A percentile compares a stretch with the other conserved stretches of the same genome.
Conservation (phyloP, 2,329 filamentous ascomycete species). For the Parascedosporium putredinis region DNA sequence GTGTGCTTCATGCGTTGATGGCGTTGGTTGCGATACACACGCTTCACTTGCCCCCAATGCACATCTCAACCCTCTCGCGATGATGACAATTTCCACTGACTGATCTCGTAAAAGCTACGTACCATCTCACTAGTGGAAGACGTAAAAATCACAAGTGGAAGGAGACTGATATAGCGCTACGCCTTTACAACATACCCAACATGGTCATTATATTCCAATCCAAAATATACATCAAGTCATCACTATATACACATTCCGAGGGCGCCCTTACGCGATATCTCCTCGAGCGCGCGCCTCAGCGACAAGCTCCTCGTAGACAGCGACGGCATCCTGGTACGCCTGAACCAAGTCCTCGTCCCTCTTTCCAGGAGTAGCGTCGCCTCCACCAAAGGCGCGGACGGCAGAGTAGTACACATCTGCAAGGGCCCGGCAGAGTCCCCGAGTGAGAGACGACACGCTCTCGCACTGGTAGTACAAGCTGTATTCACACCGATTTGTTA, state of each 20-base stretch:
- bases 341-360: constrained; percentile 17
- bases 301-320: constrained; percentile 18
- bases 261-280: neutral
- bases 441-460: constrained; percentile 9
- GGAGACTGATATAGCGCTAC: no score
- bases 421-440: constrained; percentile 20
- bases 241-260: neutral
- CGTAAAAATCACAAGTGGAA: no score
- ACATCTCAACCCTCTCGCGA: no score
- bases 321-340: constrained; percentile 25
- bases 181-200: neutral
- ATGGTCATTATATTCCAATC: no score
- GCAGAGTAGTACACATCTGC: constrained; percentile 31
- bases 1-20: no score
- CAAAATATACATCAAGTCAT: neutral
- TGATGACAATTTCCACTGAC: no score
- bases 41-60: no score
- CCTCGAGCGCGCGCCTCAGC: neutral
- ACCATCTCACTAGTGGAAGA: no score
- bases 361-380: constrained; percentile 19
- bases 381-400: constrained; percentile 26
- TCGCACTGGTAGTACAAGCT: constrained; percentile 28
- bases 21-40: no score
- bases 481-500: no score
- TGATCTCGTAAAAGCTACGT: no score